Evolutionary conservation across 164 flowering plant genomes (phyloP).

Genomic region (Vitis rupestris): DNA sequence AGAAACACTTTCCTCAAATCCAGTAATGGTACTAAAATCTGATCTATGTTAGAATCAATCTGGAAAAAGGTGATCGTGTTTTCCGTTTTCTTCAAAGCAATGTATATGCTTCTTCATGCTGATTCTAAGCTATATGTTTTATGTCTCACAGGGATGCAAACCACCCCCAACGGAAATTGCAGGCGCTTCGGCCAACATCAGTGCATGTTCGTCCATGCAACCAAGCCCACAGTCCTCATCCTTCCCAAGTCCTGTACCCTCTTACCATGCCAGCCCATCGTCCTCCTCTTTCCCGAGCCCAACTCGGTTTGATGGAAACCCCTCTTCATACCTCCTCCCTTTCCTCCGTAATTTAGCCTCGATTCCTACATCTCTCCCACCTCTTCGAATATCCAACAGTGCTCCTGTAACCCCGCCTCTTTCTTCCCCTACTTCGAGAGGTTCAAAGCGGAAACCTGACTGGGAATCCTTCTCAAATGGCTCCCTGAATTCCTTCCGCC

Average conservation of each 20-base stretch:
- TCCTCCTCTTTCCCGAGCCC: conserved; percentile 91
- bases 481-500: conserved; percentile 30
- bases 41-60: background rate
- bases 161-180: conserved; percentile 28
- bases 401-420: conserved; percentile 96
- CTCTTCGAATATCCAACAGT: conserved; percentile 83
- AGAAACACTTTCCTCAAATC: background rate
- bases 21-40: background rate
- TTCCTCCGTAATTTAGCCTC: conserved; percentile 66
- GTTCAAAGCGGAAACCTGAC: conserved; percentile 52
- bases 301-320: conserved; percentile 54
- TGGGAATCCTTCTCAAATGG: conserved; percentile 57
- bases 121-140: background rate
- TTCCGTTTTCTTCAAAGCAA: no score
- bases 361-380: conserved; percentile 70
- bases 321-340: conserved; percentile 67
- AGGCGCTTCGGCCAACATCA: conserved; percentile 30
- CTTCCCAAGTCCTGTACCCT: conserved; percentile 76
- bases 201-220: conserved; percentile 44
- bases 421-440: conserved; percentile 79
- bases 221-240: conserved; percentile 63
- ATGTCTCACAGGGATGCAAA: conserved; percentile 37
- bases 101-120: background rate
- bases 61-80: background rate
- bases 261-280: conserved; percentile 84